Base-by-base conservation (phyloP, 306 rosid species). In the Vigna nakashimae region DNA sequence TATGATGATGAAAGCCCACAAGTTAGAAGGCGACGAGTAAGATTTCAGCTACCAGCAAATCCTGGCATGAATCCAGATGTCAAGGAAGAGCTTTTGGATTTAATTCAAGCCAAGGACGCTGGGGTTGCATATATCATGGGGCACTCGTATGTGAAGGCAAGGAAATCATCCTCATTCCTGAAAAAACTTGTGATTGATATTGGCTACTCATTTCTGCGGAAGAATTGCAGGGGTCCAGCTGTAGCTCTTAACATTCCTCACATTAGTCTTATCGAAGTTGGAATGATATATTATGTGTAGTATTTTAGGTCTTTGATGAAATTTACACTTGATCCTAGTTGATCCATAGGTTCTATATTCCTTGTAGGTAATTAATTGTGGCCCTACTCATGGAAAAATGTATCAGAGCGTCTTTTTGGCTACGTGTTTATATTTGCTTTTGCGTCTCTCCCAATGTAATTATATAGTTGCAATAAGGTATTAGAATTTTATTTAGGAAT, bases 191-290 rank as follows among this genome's bases (percentile, higher is more conserved):
- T 80, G 67, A 86, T 92, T 52, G 94, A 92, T 82, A 84, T 89
- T 28, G 96, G 96, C 7, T 92, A 92, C 80, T 89, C 96, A 1
- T 92, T 92, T 75, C 91, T 92, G 13, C 76, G 97, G 66, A 92
- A 90, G 90, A 92, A 92, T 86, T 92, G 93, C 82, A 80, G 97
- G 84, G 97, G 96, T 28, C 96, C 96, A 2, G 79, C 92, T 63
- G 94, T 90, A 75, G 93, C 97, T 5, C 96, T 92, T 34, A 92
- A 92, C 81, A 90, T 92, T 82, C 97, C 97, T 75, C 97, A 92
- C 74, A 92, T 90, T 72, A 89, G 97, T 82, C 91, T 92, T 1
- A 89, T 92, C 46, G 97, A 92, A 85, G 97, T 92, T 78, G 97
- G 97, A 62, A 92, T 92, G 96, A 92, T 92, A 85, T 90, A 92